phyloP scores from a whole-genome alignment of 306 rosid genomes.

The peach (Prunus persica) region Prunus_persica_NCBIv2 NC_034009.1:10545001-10545500 shows the following conservation, averaged over 20 bases:
- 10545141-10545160: slow-evolving; percentile 46
- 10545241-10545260: too few relatives aligned
- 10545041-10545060: slow-evolving; percentile 54
- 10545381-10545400: slow-evolving; percentile 18
- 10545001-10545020: neutral
- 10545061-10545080: slow-evolving; percentile 60
- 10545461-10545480: neutral
- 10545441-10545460: neutral
- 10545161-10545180: slow-evolving; percentile 53
- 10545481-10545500: neutral
- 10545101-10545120: slow-evolving; percentile 51
- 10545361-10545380: slow-evolving; percentile 1
- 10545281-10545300: slow-evolving; percentile 34
- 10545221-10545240: neutral
- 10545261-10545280: too few relatives aligned
- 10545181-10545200: too few relatives aligned
- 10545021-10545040: too few relatives aligned
- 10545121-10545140: slow-evolving; percentile 59
- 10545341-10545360: slow-evolving; percentile 21
- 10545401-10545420: slow-evolving; percentile 16
- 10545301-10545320: slow-evolving; percentile 34
- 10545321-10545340: slow-evolving; percentile 26
- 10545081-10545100: slow-evolving; percentile 67
- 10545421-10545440: neutral
- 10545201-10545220: too few relatives aligned